Percentiles rank a stretch among this genome's conserved stretches.
phyloP scores from a whole-genome alignment of 805 yeast genomes.

The Candida pseudofarinosa region DNA sequence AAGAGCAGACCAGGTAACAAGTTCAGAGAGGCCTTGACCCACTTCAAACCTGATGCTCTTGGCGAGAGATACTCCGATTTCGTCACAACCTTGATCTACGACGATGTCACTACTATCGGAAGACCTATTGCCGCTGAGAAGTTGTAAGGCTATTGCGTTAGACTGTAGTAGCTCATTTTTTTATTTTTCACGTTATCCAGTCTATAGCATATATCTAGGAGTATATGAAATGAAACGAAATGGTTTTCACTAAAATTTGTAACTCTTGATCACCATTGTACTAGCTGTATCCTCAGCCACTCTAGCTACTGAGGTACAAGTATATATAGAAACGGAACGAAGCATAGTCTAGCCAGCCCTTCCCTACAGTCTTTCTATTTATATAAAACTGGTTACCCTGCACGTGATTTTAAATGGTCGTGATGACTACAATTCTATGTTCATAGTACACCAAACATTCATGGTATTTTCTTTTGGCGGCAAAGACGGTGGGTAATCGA shows the following conservation, averaged over 20 bases:
- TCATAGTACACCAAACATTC: no score
- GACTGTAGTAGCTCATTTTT: neutral
- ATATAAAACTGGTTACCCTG: no score
- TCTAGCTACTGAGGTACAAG: no score
- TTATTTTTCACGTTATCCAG: neutral
- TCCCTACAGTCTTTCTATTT: no score
- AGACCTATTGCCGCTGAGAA: conserved; percentile 40
- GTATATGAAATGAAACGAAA: neutral
- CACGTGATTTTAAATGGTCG: no score
- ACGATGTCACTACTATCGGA: conserved; percentile 58
- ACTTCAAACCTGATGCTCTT: conserved; percentile 67
- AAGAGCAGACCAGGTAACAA: conserved; percentile 58
- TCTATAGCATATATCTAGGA: neutral
- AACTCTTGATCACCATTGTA: no score
- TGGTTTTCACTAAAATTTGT: no score
- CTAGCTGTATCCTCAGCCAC: no score
- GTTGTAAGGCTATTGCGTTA: conserved; percentile 21
- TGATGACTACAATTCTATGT: no score
- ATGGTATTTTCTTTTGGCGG: neutral
- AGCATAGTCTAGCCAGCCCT: no score
- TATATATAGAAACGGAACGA: no score
- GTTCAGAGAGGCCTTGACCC: conserved; percentile 63
- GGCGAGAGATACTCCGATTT: conserved; percentile 74
- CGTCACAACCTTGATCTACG: conserved; percentile 72
- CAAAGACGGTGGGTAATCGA: neutral